Evolutionary conservation across 495 filamentous ascomycete genomes (phyloP).

Genomic region (Stereocaulon alpinum): DNA sequence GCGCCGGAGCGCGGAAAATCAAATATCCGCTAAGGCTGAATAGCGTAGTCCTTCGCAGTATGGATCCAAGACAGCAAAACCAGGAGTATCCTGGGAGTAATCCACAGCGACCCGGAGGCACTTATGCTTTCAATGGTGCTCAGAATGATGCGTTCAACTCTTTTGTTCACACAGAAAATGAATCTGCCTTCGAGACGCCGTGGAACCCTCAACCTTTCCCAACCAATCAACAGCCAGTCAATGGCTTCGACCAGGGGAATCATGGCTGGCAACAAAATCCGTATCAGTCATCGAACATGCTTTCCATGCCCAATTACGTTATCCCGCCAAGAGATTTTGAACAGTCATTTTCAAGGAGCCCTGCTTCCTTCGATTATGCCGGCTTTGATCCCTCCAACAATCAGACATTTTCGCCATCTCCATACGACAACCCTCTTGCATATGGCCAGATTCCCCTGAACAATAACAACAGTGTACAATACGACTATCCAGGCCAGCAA

Average conservation of each 20-base stretch:
- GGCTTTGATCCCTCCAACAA: constrained; percentile 9
- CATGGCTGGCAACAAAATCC: constrained; percentile 19
- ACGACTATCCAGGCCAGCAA: constrained; percentile 9
- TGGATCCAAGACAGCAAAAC: constrained; percentile 19
- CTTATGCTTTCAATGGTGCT: constrained; percentile 16
- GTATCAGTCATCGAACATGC: constrained; percentile 14
- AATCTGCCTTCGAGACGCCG: constrained; percentile 18
- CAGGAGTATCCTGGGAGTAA: constrained; percentile 19
- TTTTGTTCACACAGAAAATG: constrained; percentile 22
- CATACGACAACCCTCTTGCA: constrained; percentile 12
- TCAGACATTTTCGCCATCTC: constrained; percentile 10
- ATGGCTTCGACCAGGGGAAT: constrained; percentile 17
- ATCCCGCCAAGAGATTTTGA: constrained; percentile 11
- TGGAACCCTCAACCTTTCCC: constrained; percentile 20
- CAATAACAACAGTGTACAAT: constrained; percentile 5
- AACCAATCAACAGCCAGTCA: constrained; percentile 15
- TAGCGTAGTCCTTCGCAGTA: background rate
- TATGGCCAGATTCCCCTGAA: constrained; percentile 15
- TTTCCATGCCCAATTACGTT: constrained; percentile 12
- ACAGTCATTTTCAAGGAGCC: constrained; percentile 16
- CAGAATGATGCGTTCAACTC: constrained; percentile 23
- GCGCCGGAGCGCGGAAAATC: background rate
- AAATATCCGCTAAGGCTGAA: constrained; percentile 17
- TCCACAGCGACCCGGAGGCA: constrained; percentile 4
- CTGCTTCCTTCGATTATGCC: constrained; percentile 15